Evolutionary conservation across 1,284 basidiomycete genomes (phyloP), one percentile per base, ranked within the genome.

Genomic region (Chalciporus sp.): DNA sequence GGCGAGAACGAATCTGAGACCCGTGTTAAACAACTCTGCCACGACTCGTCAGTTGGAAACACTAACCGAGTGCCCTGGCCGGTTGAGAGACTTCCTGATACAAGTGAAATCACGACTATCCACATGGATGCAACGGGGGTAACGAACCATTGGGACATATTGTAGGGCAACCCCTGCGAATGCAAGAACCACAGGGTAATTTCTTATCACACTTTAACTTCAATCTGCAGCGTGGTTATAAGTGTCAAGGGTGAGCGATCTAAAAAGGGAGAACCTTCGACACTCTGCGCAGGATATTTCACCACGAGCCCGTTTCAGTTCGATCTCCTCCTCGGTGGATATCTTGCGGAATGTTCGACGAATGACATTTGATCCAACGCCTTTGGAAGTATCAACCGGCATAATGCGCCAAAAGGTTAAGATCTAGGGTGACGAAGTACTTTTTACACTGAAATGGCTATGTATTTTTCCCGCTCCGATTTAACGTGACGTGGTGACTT

Each of bases 161-260:
- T 1, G 78, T 75, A 8, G 75, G 77, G 53, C 81, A 83, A 11
- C 69, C 69, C 49, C 69, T 64, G 40, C 69, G 72, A 19, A 72
- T 60, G 52, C 80, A 82, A 37, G 80, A 82, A 42, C 76, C 72
- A 57, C 81, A 88, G 58, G 72, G 85, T 19, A 73, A 17, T 57
- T 81, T 82, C 68, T 84, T 86, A 68, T 87, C 85, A 59, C 86
- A 88, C 66, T 85, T 88, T 20, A 88, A 75, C 65, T 88, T 88
- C 53, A 88, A 71, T 45, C 84, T 85, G 45, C 1, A 43, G 45
- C 3, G 42, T n/a, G 42, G 41, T 4, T 40, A 49, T 53, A 46
- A 58, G 51, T 14, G n/a, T 23, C 39, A 17, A 45, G 37, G 47
- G 27, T 45, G 37, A 52, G 49, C 7, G 20, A 26, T 2, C 28